Percentiles rank a stretch among this genome's conserved stretches.
Conservation (phyloP, 805 yeast species). For the Metschnikowia drakensbergensis region DNA sequence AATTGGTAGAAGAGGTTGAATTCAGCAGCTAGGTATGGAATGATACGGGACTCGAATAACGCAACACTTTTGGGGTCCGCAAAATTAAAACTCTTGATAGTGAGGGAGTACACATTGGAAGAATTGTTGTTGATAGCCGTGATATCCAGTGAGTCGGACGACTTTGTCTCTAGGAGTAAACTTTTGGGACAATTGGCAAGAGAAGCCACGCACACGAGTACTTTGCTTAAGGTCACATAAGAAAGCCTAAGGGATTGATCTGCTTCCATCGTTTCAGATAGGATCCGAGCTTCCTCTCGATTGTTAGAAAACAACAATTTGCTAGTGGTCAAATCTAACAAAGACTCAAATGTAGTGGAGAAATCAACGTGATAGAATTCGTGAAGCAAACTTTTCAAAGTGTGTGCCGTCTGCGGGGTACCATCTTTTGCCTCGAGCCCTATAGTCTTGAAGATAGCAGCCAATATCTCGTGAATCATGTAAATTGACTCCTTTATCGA, state of each 20-base stretch:
- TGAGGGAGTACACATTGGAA: slow-evolving; percentile 21
- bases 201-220: slow-evolving; percentile 24
- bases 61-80: slow-evolving; percentile 2
- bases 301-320: slow-evolving; percentile 1
- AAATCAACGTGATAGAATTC: slow-evolving; percentile 25
- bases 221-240: slow-evolving; percentile 24
- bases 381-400: slow-evolving; percentile 22
- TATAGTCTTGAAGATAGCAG: slow-evolving; percentile 18
- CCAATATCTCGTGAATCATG: slow-evolving; percentile 25
- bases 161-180: slow-evolving; percentile 19
- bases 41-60: slow-evolving; percentile 14
- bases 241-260: slow-evolving; percentile 9
- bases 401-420: slow-evolving; percentile 15
- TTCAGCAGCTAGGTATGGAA: slow-evolving; percentile 25
- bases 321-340: slow-evolving; percentile 16
- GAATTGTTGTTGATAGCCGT: slow-evolving; percentile 21
- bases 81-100: slow-evolving; percentile 17
- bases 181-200: slow-evolving; percentile 24
- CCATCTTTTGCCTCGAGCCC: slow-evolving; percentile 12
- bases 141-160: slow-evolving; percentile 26
- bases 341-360: slow-evolving; percentile 15
- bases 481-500: slow-evolving; percentile 26
- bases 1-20: slow-evolving; percentile 22
- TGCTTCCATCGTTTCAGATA: neutral
- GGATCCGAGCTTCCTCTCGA: slow-evolving; percentile 5